Percentiles rank a stretch among this genome's conserved stretches.
phyloP scores from a whole-genome alignment of 2,329 filamentous ascomycete genomes.

The Bipolaris victoriae region DNA sequence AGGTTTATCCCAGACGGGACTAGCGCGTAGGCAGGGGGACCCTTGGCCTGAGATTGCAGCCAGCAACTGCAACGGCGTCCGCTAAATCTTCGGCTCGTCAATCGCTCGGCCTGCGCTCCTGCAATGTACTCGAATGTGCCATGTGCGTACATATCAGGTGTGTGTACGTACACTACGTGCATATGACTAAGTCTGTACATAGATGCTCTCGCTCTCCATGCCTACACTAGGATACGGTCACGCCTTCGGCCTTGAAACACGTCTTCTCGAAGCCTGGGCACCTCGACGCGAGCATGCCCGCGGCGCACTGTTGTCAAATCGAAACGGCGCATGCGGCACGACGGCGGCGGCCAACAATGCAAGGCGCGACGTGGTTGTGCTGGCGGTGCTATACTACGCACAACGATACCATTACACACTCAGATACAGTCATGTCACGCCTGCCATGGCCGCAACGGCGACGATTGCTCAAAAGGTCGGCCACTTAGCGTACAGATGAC shows the following conservation, averaged over 20 bases:
- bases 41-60: slow-evolving; percentile 12
- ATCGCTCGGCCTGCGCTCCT: slow-evolving; percentile 17
- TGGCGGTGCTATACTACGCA: background rate
- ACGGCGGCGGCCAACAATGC: slow-evolving; percentile 9
- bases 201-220: too few relatives aligned
- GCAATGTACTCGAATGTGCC: slow-evolving; percentile 4
- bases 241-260: slow-evolving; percentile 19
- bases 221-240: background rate
- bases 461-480: slow-evolving; percentile 21
- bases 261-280: slow-evolving; percentile 18
- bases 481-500: slow-evolving; percentile 29
- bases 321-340: slow-evolving; percentile 24
- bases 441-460: slow-evolving; percentile 5
- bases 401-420: too few relatives aligned
- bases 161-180: too few relatives aligned
- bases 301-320: slow-evolving; percentile 14
- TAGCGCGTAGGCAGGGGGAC: slow-evolving; percentile 13
- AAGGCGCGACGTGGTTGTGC: slow-evolving; percentile 12
- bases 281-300: slow-evolving; percentile 10
- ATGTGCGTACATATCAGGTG: too few relatives aligned
- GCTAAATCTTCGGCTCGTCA: slow-evolving; percentile 20
- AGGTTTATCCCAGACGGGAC: slow-evolving; percentile 4
- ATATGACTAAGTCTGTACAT: too few relatives aligned
- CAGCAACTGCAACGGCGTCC: slow-evolving; percentile 20
- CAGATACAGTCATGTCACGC: background rate